Conservation (phyloP, 352 stramenopile species). For the Phytophthora pluvialis region DNA sequence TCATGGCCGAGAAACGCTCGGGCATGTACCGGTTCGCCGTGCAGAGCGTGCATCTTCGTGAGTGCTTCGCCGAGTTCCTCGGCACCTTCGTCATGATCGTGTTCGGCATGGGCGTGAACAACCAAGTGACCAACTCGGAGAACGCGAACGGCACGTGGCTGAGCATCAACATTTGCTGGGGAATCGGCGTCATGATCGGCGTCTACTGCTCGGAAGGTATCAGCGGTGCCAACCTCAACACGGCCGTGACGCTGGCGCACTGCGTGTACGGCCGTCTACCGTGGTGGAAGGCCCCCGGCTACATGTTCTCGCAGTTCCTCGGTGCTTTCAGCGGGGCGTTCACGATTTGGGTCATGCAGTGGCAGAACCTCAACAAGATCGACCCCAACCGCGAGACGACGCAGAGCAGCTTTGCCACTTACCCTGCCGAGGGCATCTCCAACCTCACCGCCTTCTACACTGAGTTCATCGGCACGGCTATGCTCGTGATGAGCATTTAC, state of each 20-base stretch:
- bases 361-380: too few relatives aligned
- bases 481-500: constrained; percentile 57
- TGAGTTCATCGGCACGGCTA: constrained; percentile 53
- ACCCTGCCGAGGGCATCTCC: constrained; percentile 9
- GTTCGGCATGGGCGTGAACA: constrained; percentile 57
- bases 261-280: constrained; percentile 45
- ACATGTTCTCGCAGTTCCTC: too few relatives aligned
- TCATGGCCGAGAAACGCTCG: constrained; percentile 42
- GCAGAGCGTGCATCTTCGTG: constrained; percentile 43
- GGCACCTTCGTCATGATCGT: constrained; percentile 37
- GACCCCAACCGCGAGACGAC: too few relatives aligned
- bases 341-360: too few relatives aligned
- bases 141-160: constrained; percentile 58
- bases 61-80: constrained; percentile 57
- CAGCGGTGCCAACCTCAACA: constrained; percentile 17
- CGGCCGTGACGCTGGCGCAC: constrained; percentile 30
- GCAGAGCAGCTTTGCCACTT: not conserved
- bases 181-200: constrained; percentile 54
- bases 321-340: too few relatives aligned
- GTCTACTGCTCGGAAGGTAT: constrained; percentile 40
- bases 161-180: constrained; percentile 60
- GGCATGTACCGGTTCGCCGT: constrained; percentile 42
- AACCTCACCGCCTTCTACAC: constrained; percentile 27
- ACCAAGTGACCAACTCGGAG: constrained; percentile 57
- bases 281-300: constrained; percentile 17